Conservation (phyloP, 208 protist genomes). For the Trypanosomatidae sp. region DNA sequence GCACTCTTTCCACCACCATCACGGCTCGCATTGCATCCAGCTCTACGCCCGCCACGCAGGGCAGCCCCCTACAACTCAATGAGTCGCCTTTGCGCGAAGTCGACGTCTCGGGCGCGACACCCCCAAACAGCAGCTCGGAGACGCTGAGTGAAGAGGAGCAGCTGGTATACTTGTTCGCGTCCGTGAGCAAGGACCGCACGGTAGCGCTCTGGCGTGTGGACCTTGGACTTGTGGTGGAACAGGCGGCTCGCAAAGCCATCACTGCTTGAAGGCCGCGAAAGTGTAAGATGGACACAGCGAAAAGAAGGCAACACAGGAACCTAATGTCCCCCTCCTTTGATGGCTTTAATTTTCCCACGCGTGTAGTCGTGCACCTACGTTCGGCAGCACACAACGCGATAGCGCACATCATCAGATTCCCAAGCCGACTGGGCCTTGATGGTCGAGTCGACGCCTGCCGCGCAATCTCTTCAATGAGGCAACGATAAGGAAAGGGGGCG, state of each 20-base stretch:
- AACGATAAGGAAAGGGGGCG: not conserved
- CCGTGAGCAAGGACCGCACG: slow-evolving; percentile 59
- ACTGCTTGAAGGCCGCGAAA: not conserved
- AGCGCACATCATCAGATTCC: not conserved
- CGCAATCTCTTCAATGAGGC: not conserved
- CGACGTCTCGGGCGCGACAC: not conserved
- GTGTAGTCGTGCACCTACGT: not conserved
- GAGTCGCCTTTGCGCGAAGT: not conserved
- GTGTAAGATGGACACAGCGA: not conserved
- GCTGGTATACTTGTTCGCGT: slow-evolving; percentile 67
- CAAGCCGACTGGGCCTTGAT: not conserved
- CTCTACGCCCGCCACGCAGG: not conserved
- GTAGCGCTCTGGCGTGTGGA: slow-evolving; percentile 80
- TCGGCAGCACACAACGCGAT: not conserved
- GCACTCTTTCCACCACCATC: not conserved
- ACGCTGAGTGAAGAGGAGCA: slow-evolving; percentile 4
- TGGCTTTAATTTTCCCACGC: not conserved
- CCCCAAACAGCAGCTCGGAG: not conserved
- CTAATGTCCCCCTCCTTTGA: not conserved
- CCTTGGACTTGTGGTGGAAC: slow-evolving; percentile 38
- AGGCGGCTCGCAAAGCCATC: not conserved
- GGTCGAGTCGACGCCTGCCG: not conserved
- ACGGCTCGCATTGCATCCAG: not conserved
- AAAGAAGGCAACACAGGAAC: not conserved
- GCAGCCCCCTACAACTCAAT: not conserved